A percentile compares a stretch with the other conserved stretches of the same genome.
Conservation (phyloP, 257 asterid species). For the Solanum virginianum region DNA sequence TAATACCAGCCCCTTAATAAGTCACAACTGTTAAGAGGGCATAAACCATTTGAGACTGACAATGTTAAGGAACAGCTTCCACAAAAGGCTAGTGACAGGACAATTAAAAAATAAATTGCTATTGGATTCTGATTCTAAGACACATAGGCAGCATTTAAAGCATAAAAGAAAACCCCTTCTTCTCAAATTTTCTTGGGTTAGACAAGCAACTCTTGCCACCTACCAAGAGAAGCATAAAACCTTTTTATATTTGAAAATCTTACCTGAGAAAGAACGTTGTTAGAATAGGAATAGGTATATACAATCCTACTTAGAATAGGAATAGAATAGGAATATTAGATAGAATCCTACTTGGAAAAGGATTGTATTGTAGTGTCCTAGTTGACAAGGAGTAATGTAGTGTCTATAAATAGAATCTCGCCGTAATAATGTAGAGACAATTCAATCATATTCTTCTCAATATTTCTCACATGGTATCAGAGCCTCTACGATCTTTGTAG, state of each 20-base stretch:
- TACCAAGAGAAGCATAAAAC: not conserved
- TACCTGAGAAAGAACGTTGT: not conserved
- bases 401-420: too few species aligned
- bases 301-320: too few species aligned
- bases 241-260: not conserved
- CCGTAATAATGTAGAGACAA: too few species aligned
- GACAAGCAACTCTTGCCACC: not conserved
- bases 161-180: not conserved
- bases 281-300: too few species aligned
- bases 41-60: not conserved
- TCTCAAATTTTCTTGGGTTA: not conserved
- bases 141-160: not conserved
- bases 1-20: not conserved
- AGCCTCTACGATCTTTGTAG: too few species aligned
- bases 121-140: not conserved
- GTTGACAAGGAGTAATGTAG: too few species aligned
- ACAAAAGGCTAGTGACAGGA: not conserved
- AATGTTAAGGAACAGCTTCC: not conserved
- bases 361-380: too few species aligned
- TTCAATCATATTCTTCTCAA: too few species aligned
- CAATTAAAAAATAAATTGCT: not conserved
- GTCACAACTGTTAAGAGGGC: not conserved
- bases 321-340: too few species aligned
- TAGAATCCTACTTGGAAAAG: too few species aligned
- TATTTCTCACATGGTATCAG: too few species aligned